Evolutionary conservation across 805 yeast species (phyloP).

Genomic region (Candida peoriensis): DNA sequence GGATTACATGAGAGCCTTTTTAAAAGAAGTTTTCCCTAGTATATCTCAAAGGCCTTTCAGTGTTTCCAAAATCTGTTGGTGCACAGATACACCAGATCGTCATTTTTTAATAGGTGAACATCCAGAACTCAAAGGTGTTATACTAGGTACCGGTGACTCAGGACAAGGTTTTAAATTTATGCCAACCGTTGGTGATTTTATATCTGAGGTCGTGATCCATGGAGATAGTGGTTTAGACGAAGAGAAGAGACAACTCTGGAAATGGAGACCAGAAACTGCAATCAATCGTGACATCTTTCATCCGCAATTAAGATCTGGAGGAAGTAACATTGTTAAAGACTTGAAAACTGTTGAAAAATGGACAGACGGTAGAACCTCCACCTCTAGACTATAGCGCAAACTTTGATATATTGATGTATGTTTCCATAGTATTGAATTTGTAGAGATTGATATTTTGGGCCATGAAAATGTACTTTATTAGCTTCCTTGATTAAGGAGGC

Average conservation of each 20-base stretch:
- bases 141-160: slow-evolving; percentile 33
- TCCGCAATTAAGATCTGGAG: slow-evolving; percentile 27
- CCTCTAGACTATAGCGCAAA: too few relatives aligned
- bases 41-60: slow-evolving; percentile 27
- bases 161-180: slow-evolving; percentile 33
- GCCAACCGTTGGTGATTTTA: slow-evolving; percentile 31
- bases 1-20: slow-evolving; percentile 27
- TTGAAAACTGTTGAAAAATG: slow-evolving; percentile 23
- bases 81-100: slow-evolving; percentile 33
- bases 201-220: slow-evolving; percentile 26
- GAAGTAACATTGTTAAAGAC: slow-evolving; percentile 25
- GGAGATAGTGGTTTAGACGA: slow-evolving; percentile 27
- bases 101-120: slow-evolving; percentile 27
- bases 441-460: too few relatives aligned
- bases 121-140: slow-evolving; percentile 23
- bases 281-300: slow-evolving; percentile 22
- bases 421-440: too few relatives aligned
- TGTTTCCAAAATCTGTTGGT: slow-evolving; percentile 31
- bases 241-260: slow-evolving; percentile 25
- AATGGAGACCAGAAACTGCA: slow-evolving; percentile 32
- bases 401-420: too few relatives aligned
- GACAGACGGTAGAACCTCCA: slow-evolving; percentile 19
- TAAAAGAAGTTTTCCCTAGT: slow-evolving; percentile 29
- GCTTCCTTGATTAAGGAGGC: too few relatives aligned
- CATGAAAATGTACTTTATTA: too few relatives aligned